phyloP scores from a whole-genome alignment of 192 early-diverging fungal species.

The Cetraspora pellucida region DNA sequence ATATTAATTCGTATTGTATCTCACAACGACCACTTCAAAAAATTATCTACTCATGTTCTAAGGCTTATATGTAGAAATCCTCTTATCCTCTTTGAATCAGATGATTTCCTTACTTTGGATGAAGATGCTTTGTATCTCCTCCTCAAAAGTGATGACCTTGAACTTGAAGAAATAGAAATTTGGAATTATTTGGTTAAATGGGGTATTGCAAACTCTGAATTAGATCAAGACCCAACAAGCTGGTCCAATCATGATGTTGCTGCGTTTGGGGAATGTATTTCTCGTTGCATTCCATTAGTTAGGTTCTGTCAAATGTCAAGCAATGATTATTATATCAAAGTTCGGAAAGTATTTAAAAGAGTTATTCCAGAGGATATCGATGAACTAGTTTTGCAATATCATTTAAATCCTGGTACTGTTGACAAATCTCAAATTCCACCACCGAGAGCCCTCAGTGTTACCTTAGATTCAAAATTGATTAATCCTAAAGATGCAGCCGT shows the following conservation, averaged over 20 bases:
- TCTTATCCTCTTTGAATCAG: background rate
- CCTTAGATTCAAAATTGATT: background rate
- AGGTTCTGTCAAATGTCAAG: too few species aligned
- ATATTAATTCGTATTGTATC: too few species aligned
- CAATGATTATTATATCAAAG: too few species aligned
- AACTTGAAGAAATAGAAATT: constrained; percentile 13
- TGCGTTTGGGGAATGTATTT: background rate
- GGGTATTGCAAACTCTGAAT: background rate
- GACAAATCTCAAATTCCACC: background rate
- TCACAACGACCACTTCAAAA: background rate
- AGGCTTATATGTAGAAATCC: background rate
- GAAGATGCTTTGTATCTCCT: background rate
- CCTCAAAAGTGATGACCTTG: background rate
- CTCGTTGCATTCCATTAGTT: too few species aligned
- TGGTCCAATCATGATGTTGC: background rate
- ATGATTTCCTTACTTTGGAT: background rate
- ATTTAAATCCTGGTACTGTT: background rate
- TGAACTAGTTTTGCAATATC: background rate
- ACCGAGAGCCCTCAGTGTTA: background rate
- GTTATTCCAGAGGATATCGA: background rate
- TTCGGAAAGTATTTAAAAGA: too few species aligned
- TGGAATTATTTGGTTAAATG: constrained; percentile 20
- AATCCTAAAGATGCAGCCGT: background rate
- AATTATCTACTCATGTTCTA: background rate
- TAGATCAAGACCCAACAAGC: background rate